These are phyloP conservation scores for Entelexis paramagnoliae DNA, from an alignment of 1,139 yeast species.

Conservation along the genomic window DNA sequence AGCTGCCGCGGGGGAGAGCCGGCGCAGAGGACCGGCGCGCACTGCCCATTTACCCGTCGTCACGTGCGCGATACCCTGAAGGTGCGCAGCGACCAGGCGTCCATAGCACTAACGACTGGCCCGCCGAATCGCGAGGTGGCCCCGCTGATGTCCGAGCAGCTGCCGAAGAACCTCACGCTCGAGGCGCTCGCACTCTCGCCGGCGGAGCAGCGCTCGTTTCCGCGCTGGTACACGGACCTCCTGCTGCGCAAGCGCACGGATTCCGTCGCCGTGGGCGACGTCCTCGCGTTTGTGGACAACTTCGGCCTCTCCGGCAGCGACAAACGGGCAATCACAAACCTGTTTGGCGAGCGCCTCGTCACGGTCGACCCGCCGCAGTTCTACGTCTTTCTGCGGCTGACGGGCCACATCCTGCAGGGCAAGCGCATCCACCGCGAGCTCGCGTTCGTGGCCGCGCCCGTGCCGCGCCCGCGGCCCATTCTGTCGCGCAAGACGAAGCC, in stretches of 20 bases:
- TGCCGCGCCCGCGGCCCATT: conserved; percentile 34
- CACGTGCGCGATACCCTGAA: neutral
- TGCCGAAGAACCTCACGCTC: conserved; percentile 23
- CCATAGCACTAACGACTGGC: neutral
- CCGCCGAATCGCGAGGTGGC: neutral
- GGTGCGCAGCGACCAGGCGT: neutral
- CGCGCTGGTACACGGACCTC: conserved; percentile 38
- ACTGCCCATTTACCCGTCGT: neutral
- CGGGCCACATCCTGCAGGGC: conserved; percentile 34
- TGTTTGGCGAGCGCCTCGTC: conserved; percentile 29
- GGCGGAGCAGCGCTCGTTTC: conserved; percentile 35
- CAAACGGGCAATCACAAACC: conserved; percentile 26
- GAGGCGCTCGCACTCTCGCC: conserved; percentile 33
- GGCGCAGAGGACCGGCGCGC: no score
- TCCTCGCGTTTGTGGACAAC: conserved; percentile 33
- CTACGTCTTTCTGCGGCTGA: conserved; percentile 34
- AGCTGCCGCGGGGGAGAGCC: no score
- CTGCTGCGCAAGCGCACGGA: conserved; percentile 33
- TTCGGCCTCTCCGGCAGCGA: conserved; percentile 33
- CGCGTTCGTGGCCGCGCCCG: conserved; percentile 31
- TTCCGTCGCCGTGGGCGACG: conserved; percentile 33
- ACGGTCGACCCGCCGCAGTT: conserved; percentile 35
- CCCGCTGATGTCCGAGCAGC: conserved; percentile 14
- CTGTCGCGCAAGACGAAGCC: conserved; percentile 24
- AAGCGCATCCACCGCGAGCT: conserved; percentile 26